Evolutionary conservation across 2,329 filamentous ascomycete genomes (phyloP), one percentile per base, ranked within the genome.

Genomic region (Fusarium sp.): DNA sequence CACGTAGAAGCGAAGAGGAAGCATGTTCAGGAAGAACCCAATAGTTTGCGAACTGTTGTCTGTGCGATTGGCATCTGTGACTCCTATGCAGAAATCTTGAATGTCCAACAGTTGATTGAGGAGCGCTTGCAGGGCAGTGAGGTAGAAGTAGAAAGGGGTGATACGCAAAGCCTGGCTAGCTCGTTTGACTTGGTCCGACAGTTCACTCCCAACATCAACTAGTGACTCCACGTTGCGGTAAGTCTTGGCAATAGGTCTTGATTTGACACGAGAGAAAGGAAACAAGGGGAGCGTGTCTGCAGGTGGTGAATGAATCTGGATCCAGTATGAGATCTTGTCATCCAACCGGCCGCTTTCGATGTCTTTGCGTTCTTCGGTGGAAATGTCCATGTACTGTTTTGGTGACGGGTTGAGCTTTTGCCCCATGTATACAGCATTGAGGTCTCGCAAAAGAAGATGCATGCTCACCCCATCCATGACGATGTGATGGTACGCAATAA

Each of bases 401-500:
- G 1, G 8, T 2, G 34, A 50, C 2, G 18, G 14, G 9, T 18
- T 7, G 11, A 56, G 44, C 13, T 50, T 56, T 17, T 56, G 24
- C 0, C 44, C 53, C 34, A 56, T 40, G 20, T 56, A 50, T 9
- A 33, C 34, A 1, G 44, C 34, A 15, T 56, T 56, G 10, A 56
- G 34, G 8, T 56, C 26, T 1, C 44, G 26, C 1, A 50, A 14
- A 11, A 56, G 24, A 1, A 56, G 44, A 31, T 56, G 53, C 53
- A 56, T 56, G 15, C 53, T 56, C 5, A 56, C 17, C 2, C 53
- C 53, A 20, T 56, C 53, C 24, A 56, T 50, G 3, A 17, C 44
- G 20, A 56, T 56, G 24, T 56, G 53, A 4, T 56, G 53, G 1
- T 56, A 56, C 1, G 53, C 53, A 15, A 56, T 50, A 18, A 56